phyloP scores from a whole-genome alignment of 2,329 filamentous ascomycete genomes.

The Penicillium nordicum region DNA sequence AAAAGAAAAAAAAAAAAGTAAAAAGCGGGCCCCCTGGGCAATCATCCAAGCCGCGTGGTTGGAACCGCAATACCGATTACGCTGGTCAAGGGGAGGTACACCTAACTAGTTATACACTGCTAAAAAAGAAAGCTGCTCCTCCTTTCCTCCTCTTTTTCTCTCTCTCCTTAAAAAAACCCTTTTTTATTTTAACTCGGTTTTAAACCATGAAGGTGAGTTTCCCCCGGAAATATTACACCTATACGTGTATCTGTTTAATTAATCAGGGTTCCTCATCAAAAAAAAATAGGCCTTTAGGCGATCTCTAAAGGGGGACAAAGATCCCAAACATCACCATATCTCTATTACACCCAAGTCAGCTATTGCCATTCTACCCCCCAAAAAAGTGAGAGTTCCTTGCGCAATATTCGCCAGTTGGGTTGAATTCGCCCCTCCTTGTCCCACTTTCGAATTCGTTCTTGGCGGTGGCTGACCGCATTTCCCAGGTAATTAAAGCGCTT shows the following conservation, averaged over 20 bases:
- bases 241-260: slow-evolving; percentile 8
- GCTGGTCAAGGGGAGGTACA: neutral
- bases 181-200: neutral
- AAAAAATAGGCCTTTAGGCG: slow-evolving; percentile 64
- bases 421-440: slow-evolving; percentile 2
- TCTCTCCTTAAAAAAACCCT: slow-evolving; percentile 1
- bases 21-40: slow-evolving; percentile 8
- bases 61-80: slow-evolving; percentile 19
- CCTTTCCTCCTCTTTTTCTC: slow-evolving; percentile 7
- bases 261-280: neutral
- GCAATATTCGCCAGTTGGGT: neutral
- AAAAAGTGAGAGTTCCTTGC: slow-evolving; percentile 65
- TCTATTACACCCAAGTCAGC: slow-evolving; percentile 81
- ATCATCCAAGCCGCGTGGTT: slow-evolving; percentile 16
- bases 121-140: slow-evolving; percentile 6
- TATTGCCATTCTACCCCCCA: slow-evolving; percentile 83
- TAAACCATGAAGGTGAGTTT: slow-evolving; percentile 24
- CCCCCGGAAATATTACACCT: slow-evolving; percentile 11
- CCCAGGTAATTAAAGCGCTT: slow-evolving; percentile 89
- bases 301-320: slow-evolving; percentile 87
- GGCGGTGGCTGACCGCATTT: slow-evolving; percentile 17
- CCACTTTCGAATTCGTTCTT: slow-evolving; percentile 22
- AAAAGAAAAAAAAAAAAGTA: neutral
- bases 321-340: slow-evolving; percentile 60
- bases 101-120: neutral